A percentile compares a stretch with the other conserved stretches of the same genome.
These are phyloP conservation scores for Bipolaris gigantea DNA, from an alignment of 2,329 filamentous ascomycete genomes.

Conservation along the genomic window DNA sequence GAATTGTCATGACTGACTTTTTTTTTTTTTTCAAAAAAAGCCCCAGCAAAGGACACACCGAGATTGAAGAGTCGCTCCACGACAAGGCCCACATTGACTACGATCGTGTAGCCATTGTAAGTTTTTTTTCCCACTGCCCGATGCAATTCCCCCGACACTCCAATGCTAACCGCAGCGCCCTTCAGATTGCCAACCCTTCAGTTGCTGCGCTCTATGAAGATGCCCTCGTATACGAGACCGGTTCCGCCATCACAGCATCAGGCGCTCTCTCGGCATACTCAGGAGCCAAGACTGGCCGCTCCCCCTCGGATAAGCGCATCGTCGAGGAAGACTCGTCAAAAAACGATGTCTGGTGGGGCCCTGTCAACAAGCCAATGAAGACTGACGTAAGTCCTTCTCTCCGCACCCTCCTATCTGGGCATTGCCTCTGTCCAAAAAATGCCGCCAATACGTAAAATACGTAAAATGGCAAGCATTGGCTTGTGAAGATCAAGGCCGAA, in stretches of 20 bases:
- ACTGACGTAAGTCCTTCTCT: conserved; percentile 72
- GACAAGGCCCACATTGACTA: conserved; percentile 99
- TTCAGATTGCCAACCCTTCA: conserved; percentile 81
- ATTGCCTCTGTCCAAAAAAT: background rate
- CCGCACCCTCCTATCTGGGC: conserved; percentile 11
- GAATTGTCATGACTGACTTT: conserved; percentile 20
- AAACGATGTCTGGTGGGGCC: conserved; percentile 97
- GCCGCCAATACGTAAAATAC: conserved; percentile 12
- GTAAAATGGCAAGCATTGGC: conserved; percentile 21
- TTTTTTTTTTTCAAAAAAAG: conserved; percentile 48
- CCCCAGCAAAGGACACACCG: conserved; percentile 85
- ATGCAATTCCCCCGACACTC: background rate
- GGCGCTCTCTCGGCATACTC: conserved; percentile 97
- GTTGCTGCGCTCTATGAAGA: conserved; percentile 98
- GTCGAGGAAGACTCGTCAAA: conserved; percentile 89
- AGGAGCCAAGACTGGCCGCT: conserved; percentile 95
- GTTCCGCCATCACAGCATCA: conserved; percentile 93
- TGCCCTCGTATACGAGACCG: conserved; percentile 96
- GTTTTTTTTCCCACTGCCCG: conserved; percentile 37
- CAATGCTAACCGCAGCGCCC: conserved; percentile 19
- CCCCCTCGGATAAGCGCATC: conserved; percentile 95
- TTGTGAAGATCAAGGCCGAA: conserved; percentile 33
- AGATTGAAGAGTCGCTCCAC: conserved; percentile 96
- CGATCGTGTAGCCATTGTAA: conserved; percentile 94
- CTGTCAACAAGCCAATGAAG: conserved; percentile 98